Percentiles rank a stretch among this genome's conserved stretches.
Conservation (phyloP, 148 eudicot species). For the Selenicereus undatus region DNA sequence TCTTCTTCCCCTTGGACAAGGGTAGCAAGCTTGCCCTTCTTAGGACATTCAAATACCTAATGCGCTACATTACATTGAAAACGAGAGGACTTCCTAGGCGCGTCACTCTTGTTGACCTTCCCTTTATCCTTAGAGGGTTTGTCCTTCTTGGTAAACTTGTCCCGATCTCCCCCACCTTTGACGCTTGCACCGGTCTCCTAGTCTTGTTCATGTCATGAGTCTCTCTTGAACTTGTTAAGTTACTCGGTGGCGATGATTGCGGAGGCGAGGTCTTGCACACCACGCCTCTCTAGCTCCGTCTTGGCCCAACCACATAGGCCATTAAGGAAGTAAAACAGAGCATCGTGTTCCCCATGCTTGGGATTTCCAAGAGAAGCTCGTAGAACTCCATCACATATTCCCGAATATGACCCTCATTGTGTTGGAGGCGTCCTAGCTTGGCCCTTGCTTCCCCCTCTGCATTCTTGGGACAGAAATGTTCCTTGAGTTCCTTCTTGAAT, state of each 20-base stretch:
- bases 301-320: neutral
- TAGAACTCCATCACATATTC: neutral
- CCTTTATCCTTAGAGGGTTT: neutral
- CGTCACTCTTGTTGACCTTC: neutral
- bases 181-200: neutral
- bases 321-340: neutral
- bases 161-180: neutral
- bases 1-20: neutral
- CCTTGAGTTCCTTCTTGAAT: neutral
- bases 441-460: neutral
- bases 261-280: neutral
- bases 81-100: neutral
- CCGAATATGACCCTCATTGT: neutral
- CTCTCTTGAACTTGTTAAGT: neutral
- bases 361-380: neutral
- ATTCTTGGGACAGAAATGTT: neutral
- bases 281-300: neutral
- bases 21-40: neutral
- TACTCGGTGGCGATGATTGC: neutral
- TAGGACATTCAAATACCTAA: neutral
- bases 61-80: neutral
- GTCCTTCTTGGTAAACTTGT: neutral
- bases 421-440: neutral
- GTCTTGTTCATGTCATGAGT: neutral
- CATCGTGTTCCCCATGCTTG: neutral